A percentile compares a stretch with the other conserved stretches of the same genome.
Evolutionary conservation across 768 basidiomycete species (phyloP).

Genomic region (Rhodotorula kratochvilovae): DNA sequence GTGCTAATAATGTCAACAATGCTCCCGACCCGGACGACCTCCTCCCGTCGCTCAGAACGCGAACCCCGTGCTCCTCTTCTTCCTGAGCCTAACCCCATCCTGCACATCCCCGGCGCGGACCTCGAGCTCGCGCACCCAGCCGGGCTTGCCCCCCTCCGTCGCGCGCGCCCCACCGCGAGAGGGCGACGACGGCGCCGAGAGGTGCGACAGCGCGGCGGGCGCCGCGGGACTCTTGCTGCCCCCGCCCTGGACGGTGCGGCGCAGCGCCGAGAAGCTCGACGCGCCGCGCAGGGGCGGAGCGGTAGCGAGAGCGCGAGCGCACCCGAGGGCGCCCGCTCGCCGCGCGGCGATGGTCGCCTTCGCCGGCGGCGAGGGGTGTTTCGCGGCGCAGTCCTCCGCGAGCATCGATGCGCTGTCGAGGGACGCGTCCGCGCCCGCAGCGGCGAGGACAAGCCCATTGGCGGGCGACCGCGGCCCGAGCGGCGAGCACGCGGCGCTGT

Average conservation of each 20-base stretch:
- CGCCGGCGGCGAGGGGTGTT: neutral
- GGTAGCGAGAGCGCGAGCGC: neutral
- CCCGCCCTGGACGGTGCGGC: neutral
- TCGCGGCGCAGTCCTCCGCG: neutral
- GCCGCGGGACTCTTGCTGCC: constrained; percentile 1
- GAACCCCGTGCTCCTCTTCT: neutral
- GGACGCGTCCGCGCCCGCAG: neutral
- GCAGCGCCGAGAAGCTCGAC: neutral
- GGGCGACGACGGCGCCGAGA: neutral
- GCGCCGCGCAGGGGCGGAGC: neutral
- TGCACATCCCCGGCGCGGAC: neutral
- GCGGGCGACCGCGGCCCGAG: neutral
- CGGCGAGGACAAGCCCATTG: neutral
- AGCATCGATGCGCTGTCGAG: neutral
- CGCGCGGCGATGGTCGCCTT: neutral
- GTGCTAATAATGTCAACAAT: neutral
- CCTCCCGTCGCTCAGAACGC: neutral
- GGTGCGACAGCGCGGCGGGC: neutral
- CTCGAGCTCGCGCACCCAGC: neutral
- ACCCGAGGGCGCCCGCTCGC: neutral
- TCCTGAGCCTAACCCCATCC: constrained; percentile 6
- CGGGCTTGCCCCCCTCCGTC: neutral
- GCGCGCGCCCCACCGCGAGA: neutral
- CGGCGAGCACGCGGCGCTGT: neutral
- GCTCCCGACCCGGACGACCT: neutral